Evolutionary conservation across 2,329 filamentous ascomycete genomes (phyloP), one percentile per base, ranked within the genome.

Genomic region (Colletotrichum somersetense): DNA sequence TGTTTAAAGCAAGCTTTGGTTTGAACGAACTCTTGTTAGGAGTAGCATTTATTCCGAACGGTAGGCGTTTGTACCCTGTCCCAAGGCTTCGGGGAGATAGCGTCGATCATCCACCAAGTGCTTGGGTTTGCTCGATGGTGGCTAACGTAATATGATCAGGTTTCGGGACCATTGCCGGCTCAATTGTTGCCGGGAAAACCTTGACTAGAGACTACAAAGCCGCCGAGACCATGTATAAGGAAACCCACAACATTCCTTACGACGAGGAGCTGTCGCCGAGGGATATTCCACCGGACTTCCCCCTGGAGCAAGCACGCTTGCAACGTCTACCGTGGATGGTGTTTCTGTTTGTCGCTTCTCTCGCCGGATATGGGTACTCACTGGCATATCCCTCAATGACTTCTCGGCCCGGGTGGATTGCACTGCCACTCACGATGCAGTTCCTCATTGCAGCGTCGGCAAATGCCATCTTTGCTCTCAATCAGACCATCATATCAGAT

Each of bases 91-190:
- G n/a, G 14, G 8, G 44, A 33, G 6, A 23, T 23, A 26, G 35
- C 35, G 30, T 44, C 10, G 1, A 23, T 35, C 6, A 23, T 40
- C 8, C 1, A 8, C 65, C 23, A 42, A 58, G n/a, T 40, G 16
- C 26, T 2, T 18, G 50, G 50, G 48, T 26, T 20, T 35, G 46
- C 3, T 23, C 7, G 38, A 30, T 20, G 12, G 33, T 1, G 66
- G 40, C 66, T 72, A 26, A 72, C 59, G 33, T 46, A n/a, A 56
- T 50, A 46, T 61, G 59, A 23, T 33, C 33, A 77, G 76, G 77
- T 5, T 18, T 84, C 18, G 83, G 83, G 14, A 82, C 82, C 35
- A 83, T 86, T 38, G 75, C 79, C 40, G 84, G 83, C 8, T 83
- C 83, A 2, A 79, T 81, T 33, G 74, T 81, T 5, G 82, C 81